Evolutionary conservation across 768 basidiomycete genomes (phyloP).

Genomic region (Kwoniella dejecticola): DNA sequence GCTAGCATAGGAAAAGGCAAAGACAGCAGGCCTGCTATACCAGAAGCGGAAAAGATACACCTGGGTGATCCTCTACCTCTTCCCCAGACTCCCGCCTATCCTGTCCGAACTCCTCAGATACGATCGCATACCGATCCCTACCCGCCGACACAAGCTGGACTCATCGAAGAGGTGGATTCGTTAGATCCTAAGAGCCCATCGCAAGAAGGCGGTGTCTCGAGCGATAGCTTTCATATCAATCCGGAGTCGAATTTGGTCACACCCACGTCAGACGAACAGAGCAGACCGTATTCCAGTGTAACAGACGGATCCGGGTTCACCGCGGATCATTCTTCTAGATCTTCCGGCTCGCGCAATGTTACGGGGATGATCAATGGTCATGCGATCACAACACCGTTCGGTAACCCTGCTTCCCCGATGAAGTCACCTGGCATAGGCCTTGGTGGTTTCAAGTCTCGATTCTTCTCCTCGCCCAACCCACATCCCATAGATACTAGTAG

Average conservation of each 20-base stretch:
- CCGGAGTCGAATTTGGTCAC: constrained; percentile 14
- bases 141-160: constrained; percentile 6
- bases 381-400: constrained; percentile 6
- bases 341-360: constrained; percentile 24
- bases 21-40: constrained; percentile 12
- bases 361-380: background rate
- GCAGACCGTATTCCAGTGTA: constrained; percentile 24
- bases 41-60: constrained; percentile 4
- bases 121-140: constrained; percentile 27
- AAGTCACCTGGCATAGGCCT: constrained; percentile 35
- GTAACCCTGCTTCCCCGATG: constrained; percentile 26
- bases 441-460: constrained; percentile 38
- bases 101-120: constrained; percentile 8
- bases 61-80: constrained; percentile 13
- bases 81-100: background rate
- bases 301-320: constrained; percentile 22
- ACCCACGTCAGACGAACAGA: constrained; percentile 17
- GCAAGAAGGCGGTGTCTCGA: background rate
- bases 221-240: constrained; percentile 17
- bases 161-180: constrained; percentile 11
- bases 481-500: constrained; percentile 1
- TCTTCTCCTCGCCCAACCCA: constrained; percentile 41
- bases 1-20: constrained; percentile 22
- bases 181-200: background rate
- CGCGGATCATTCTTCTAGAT: constrained; percentile 40